A percentile compares a stretch with the other conserved stretches of the same genome.
Evolutionary conservation across 768 basidiomycete genomes (phyloP).

Genomic region (Boletus insuetus): DNA sequence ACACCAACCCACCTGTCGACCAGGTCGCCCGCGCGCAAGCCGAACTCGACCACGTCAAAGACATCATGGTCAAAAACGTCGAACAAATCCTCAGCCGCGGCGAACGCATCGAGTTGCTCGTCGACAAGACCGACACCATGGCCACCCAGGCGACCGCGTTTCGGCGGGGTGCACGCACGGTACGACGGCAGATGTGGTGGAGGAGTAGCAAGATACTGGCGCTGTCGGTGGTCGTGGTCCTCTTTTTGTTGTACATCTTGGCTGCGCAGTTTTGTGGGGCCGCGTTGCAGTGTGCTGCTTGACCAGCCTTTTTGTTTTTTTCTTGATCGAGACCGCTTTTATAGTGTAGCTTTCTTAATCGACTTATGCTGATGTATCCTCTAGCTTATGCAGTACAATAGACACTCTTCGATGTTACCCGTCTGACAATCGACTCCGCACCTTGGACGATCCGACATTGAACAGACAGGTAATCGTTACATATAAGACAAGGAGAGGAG

Average conservation of each 20-base stretch:
- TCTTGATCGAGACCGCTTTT: background rate
- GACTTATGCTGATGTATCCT: slow-evolving; percentile 12
- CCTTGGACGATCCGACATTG: no score
- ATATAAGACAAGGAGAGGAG: slow-evolving; percentile 11
- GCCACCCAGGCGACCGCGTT: slow-evolving; percentile 93
- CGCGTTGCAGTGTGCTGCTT: slow-evolving; percentile 58
- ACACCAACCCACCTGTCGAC: slow-evolving; percentile 83
- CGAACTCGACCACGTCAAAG: slow-evolving; percentile 87
- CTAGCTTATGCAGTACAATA: no score
- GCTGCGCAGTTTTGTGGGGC: slow-evolving; percentile 90
- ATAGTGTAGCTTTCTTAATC: slow-evolving; percentile 8
- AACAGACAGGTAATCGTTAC: slow-evolving; percentile 4
- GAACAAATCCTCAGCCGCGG: slow-evolving; percentile 93
- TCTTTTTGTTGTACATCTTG: slow-evolving; percentile 78
- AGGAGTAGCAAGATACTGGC: slow-evolving; percentile 68
- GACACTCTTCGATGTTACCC: no score
- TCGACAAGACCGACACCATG: slow-evolving; percentile 97
- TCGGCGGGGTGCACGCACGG: slow-evolving; percentile 80
- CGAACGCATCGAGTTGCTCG: slow-evolving; percentile 91
- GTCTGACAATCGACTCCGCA: no score
- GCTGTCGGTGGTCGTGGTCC: slow-evolving; percentile 65
- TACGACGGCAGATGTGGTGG: slow-evolving; percentile 89
- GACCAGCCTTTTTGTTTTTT: background rate
- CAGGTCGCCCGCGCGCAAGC: slow-evolving; percentile 87
- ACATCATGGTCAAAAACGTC: slow-evolving; percentile 98